Conservation (phyloP, 23 red algal genomes). For the Agarophyton chilense region DNA sequence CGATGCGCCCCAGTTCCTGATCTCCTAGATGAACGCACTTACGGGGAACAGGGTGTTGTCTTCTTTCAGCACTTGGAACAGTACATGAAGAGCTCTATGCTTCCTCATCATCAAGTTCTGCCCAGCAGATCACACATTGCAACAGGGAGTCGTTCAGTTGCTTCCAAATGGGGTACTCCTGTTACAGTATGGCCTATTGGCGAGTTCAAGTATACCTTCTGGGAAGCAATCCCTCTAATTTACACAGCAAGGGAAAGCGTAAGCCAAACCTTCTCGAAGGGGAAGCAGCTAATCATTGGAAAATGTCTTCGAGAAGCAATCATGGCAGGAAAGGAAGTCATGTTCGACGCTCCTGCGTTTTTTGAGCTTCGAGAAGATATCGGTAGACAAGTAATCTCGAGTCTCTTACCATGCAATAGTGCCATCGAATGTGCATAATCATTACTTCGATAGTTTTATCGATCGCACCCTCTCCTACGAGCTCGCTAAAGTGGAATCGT, state of each 20-base stretch:
- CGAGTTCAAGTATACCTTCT: conserved; percentile 1
- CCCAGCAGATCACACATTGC: conserved; percentile 22
- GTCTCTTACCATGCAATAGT: not conserved
- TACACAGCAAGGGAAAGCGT: conserved; percentile 4
- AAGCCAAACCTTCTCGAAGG: not conserved
- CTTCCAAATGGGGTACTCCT: conserved; percentile 31
- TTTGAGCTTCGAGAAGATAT: conserved; percentile 30
- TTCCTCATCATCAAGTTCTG: not conserved
- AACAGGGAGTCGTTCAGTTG: conserved; percentile 16
- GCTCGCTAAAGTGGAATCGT: not conserved
- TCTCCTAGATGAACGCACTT: not conserved
- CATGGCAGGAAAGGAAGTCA: conserved; percentile 33
- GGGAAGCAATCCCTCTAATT: not conserved
- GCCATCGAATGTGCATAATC: not conserved
- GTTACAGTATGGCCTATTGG: conserved; percentile 26
- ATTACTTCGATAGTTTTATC: not conserved
- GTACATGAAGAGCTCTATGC: not conserved
- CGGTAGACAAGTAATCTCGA: not conserved
- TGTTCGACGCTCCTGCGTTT: conserved; percentile 25
- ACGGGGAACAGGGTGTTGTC: conserved; percentile 9
- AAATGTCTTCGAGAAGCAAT: conserved; percentile 29
- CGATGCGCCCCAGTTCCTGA: conserved; percentile 4
- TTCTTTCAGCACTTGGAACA: conserved; percentile 26
- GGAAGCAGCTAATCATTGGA: not conserved
- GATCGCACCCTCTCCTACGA: not conserved